Conservation (phyloP, 2,329 filamentous ascomycete species). For the Alternaria incomplexa region DNA sequence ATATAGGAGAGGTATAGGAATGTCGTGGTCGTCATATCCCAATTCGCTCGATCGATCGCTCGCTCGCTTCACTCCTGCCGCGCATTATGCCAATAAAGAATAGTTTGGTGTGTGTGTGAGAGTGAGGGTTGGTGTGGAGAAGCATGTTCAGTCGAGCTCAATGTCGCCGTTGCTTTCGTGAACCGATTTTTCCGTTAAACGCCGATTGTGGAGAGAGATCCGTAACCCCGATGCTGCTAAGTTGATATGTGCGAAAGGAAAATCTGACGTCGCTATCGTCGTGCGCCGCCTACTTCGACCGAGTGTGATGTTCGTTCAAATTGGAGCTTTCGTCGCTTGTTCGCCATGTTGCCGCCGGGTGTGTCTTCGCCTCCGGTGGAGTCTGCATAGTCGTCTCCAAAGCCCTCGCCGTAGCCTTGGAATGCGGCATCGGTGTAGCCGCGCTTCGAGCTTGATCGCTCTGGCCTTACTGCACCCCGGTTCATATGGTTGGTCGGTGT, state of each 20-base stretch:
- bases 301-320: conserved; percentile 44
- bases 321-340: conserved; percentile 44
- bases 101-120: background rate
- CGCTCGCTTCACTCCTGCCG: conserved; percentile 6
- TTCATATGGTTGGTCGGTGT: conserved; percentile 45
- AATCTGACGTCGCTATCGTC: conserved; percentile 32
- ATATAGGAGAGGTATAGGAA: conserved; percentile 14
- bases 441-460: conserved; percentile 73
- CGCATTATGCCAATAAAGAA: conserved; percentile 17
- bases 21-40: conserved; percentile 15
- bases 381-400: conserved; percentile 70
- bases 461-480: conserved; percentile 62
- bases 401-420: conserved; percentile 76
- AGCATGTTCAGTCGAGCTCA: background rate
- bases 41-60: conserved; percentile 1
- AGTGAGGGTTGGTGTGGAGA: background rate
- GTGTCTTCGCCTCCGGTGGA: conserved; percentile 76
- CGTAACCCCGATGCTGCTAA: conserved; percentile 16
- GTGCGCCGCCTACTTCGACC: conserved; percentile 45
- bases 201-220: conserved; percentile 8
- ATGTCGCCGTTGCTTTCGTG: conserved; percentile 9
- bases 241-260: conserved; percentile 13
- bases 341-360: conserved; percentile 30
- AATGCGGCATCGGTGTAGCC: conserved; percentile 77
- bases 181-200: conserved; percentile 14